phyloP scores from a whole-genome alignment of 2,329 filamentous ascomycete species.

The Penicillium nordicum region DNA sequence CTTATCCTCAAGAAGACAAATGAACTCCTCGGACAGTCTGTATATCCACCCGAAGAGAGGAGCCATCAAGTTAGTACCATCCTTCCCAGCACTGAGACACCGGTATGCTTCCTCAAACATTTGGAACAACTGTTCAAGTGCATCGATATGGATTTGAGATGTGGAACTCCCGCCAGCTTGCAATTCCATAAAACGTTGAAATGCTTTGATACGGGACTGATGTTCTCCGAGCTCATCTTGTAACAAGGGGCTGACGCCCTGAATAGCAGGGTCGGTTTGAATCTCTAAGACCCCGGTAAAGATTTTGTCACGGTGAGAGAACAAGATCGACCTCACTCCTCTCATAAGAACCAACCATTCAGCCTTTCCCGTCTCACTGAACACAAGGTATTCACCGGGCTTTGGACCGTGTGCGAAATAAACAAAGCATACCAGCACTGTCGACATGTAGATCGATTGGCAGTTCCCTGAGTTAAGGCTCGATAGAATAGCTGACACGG shows the following conservation, averaged over 20 bases:
- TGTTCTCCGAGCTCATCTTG: conserved; percentile 18
- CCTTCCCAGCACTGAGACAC: conserved; percentile 4
- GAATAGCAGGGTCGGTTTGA: not conserved
- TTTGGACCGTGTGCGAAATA: conserved; percentile 35
- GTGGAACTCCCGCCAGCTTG: not conserved
- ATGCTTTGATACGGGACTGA: conserved; percentile 7
- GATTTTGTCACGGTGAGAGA: conserved; percentile 16
- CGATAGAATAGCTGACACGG: conserved; percentile 29
- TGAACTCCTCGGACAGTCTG: conserved; percentile 22
- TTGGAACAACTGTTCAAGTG: conserved; percentile 12
- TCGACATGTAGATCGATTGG: conserved; percentile 33
- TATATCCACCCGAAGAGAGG: conserved; percentile 32
- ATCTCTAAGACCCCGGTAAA: conserved; percentile 27
- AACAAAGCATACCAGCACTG: conserved; percentile 31
- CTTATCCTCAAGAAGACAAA: conserved; percentile 25
- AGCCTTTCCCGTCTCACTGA: conserved; percentile 26
- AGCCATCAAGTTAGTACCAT: conserved; percentile 23
- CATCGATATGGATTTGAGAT: conserved; percentile 5
- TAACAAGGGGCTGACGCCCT: conserved; percentile 10
- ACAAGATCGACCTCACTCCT: conserved; percentile 28
- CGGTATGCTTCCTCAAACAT: conserved; percentile 22
- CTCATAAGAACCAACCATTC: conserved; percentile 35
- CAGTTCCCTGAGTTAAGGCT: conserved; percentile 28
- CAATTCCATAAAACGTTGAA: conserved; percentile 13
- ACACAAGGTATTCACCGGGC: conserved; percentile 32